These are phyloP conservation scores for Solanum microdontum DNA, from an alignment of 257 asterid genomes.

Conservation along the genomic window DNA sequence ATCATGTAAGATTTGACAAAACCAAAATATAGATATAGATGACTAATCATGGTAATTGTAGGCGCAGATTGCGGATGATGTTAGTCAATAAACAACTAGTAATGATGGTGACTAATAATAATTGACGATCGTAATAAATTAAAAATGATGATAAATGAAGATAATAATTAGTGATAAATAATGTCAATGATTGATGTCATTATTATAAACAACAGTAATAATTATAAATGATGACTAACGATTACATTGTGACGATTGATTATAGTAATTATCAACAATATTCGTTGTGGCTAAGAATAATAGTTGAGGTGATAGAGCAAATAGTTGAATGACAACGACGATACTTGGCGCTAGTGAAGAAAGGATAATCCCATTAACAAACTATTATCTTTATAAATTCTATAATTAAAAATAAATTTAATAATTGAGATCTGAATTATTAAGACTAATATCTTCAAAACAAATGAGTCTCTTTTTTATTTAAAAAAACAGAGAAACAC, in stretches of 20 bases:
- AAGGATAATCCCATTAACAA: background rate
- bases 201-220: too few relatives aligned
- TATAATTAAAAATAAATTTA: too few relatives aligned
- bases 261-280: too few relatives aligned
- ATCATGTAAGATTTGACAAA: too few relatives aligned
- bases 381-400: background rate
- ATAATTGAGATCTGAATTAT: background rate
- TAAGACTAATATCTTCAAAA: too few relatives aligned
- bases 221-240: too few relatives aligned
- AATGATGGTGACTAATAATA: background rate
- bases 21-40: too few relatives aligned
- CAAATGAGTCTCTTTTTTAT: background rate
- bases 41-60: background rate
- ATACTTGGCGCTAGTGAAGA: too few relatives aligned
- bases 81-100: too few relatives aligned
- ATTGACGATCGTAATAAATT: background rate
- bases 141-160: background rate
- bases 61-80: too few relatives aligned
- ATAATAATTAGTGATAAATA: background rate
- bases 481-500: background rate
- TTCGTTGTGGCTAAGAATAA: too few relatives aligned
- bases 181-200: background rate
- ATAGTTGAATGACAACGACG: background rate
- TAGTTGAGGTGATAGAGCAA: background rate
- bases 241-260: too few relatives aligned